phyloP scores from a whole-genome alignment of 148 eudicot genomes.

The Pouteria glomerata region DNA sequence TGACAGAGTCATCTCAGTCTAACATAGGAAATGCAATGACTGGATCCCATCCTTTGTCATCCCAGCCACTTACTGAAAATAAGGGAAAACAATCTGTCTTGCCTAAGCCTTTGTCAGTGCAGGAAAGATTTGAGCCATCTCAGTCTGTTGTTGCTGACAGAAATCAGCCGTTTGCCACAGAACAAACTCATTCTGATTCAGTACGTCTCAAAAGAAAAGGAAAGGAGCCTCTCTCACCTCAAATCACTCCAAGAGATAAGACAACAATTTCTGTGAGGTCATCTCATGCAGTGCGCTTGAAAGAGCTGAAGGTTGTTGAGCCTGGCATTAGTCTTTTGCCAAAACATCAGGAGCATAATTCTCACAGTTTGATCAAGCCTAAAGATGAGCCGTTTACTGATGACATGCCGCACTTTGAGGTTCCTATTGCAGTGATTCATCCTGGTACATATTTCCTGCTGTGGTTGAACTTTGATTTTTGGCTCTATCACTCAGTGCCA shows the following conservation, averaged over 20 bases:
- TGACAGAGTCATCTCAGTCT: conserved; percentile 8
- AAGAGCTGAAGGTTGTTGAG: conserved; percentile 40
- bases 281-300: conserved; percentile 31
- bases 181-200: conserved; percentile 7
- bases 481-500: background rate
- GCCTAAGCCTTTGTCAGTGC: conserved; percentile 8
- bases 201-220: conserved; percentile 44
- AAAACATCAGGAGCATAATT: conserved; percentile 21
- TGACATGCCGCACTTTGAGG: conserved; percentile 29
- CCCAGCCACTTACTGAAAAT: conserved; percentile 33
- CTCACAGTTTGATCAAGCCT: conserved; percentile 37
- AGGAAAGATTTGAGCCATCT: conserved; percentile 14
- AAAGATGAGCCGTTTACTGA: conserved; percentile 79
- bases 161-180: conserved; percentile 18
- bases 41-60: conserved; percentile 20
- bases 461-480: background rate
- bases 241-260: conserved; percentile 24
- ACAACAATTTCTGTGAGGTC: conserved; percentile 27
- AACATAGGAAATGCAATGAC: conserved; percentile 13
- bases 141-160: conserved; percentile 12
- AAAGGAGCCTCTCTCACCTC: conserved; percentile 33
- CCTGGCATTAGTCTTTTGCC: conserved; percentile 18
- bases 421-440: conserved; percentile 49
- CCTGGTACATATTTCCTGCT: conserved; percentile 43
- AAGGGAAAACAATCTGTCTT: conserved; percentile 64